phyloP scores from a whole-genome alignment of 78 protist species.

The Anaeramoeba flamelloides region DNA sequence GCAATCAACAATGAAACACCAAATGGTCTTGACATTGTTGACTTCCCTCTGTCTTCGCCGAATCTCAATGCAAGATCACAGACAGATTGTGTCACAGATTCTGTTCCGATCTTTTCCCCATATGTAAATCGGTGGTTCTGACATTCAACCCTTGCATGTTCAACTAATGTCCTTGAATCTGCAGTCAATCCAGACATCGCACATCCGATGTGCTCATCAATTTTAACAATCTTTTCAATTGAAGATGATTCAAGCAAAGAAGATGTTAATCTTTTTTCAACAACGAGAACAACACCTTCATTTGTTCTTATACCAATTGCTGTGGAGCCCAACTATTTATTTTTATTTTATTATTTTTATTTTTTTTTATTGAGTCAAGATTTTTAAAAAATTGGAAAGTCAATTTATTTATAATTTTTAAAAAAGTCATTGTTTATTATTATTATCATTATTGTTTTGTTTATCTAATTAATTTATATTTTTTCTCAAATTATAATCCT shows the following conservation, averaged over 20 bases:
- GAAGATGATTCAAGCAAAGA: conserved; percentile 70
- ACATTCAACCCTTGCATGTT: conserved; percentile 77
- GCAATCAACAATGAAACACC: conserved; percentile 95
- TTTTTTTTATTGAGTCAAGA: too few relatives aligned
- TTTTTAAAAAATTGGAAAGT: too few relatives aligned
- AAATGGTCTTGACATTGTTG: conserved; percentile 91
- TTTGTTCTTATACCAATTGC: conserved; percentile 85
- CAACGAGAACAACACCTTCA: conserved; percentile 95
- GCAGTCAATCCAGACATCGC: conserved; percentile 91
- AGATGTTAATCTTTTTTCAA: conserved; percentile 85
- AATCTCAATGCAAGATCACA: conserved; percentile 78
- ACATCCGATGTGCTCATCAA: conserved; percentile 52
- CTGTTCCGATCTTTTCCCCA: conserved; percentile 84
- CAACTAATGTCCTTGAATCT: conserved; percentile 90
- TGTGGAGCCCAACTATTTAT: conserved; percentile 82
- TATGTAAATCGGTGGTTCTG: conserved; percentile 92
- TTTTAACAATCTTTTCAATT: conserved; percentile 57
- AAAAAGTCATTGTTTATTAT: too few relatives aligned
- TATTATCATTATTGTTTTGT: too few relatives aligned
- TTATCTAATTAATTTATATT: too few relatives aligned
- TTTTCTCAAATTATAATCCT: too few relatives aligned
- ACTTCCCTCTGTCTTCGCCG: conserved; percentile 73
- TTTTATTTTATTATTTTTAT: too few relatives aligned
- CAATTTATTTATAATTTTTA: too few relatives aligned
- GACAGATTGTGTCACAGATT: conserved; percentile 71